Percentiles rank a stretch among this genome's conserved stretches.
These are phyloP conservation scores for Boletus sp. DNA, from an alignment of 768 basidiomycete genomes.

Conservation along the genomic window DNA sequence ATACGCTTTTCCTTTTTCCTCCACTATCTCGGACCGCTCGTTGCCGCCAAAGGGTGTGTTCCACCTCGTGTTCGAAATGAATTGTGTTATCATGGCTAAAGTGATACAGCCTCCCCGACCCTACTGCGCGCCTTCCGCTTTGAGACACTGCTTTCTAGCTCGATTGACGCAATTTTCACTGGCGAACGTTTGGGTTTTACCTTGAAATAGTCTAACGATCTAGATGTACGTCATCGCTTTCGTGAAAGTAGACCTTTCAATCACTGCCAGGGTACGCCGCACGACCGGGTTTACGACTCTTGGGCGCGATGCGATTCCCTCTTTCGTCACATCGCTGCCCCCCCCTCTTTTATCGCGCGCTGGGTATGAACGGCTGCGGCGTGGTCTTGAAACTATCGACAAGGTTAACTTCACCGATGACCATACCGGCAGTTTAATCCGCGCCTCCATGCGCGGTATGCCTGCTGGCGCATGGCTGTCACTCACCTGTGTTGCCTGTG, in stretches of 20 bases:
- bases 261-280: constrained; percentile 5
- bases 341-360: constrained; percentile 10
- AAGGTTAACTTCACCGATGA: constrained; percentile 13
- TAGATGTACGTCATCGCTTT: constrained; percentile 31
- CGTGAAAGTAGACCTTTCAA: constrained; percentile 9
- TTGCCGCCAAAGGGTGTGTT: constrained; percentile 11
- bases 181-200: constrained; percentile 24
- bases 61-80: constrained; percentile 27
- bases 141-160: constrained; percentile 10
- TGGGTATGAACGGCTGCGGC: constrained; percentile 17
- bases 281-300: constrained; percentile 14
- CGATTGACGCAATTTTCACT: constrained; percentile 8
- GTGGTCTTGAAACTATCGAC: constrained; percentile 13
- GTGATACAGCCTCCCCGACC: constrained; percentile 9
- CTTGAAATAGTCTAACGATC: constrained; percentile 18
- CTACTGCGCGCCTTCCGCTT: neutral
- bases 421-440: constrained; percentile 23
- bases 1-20: constrained; percentile 6
- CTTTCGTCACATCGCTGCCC: constrained; percentile 16
- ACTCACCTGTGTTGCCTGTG: constrained; percentile 17
- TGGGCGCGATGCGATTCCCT: constrained; percentile 17
- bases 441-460: constrained; percentile 16
- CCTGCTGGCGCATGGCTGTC: constrained; percentile 16
- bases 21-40: constrained; percentile 3
- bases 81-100: constrained; percentile 15